A percentile compares a stretch with the other conserved stretches of the same genome.
phyloP scores from a whole-genome alignment of 2,329 filamentous ascomycete genomes.

The Dactylonectria macrodidyma region DNA sequence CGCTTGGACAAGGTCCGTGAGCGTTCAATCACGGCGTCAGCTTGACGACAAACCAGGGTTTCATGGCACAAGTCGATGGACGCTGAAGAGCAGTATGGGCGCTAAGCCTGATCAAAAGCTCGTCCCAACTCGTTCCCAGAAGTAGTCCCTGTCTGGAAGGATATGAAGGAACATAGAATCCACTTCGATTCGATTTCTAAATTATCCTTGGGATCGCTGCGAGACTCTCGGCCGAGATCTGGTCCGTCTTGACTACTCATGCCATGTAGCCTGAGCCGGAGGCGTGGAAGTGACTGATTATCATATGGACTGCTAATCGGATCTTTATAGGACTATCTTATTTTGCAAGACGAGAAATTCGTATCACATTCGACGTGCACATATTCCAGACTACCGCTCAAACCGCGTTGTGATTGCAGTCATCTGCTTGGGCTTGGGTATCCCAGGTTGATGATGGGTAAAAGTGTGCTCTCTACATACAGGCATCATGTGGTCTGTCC shows the following conservation, averaged over 20 bases:
- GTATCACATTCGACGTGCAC: background rate
- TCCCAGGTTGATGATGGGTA: constrained; percentile 21
- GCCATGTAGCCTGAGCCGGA: no score
- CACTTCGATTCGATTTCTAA: constrained; percentile 18
- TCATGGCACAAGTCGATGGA: background rate
- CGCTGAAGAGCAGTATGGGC: constrained; percentile 4
- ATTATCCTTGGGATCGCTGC: constrained; percentile 1
- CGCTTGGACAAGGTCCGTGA: background rate
- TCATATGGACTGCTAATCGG: background rate
- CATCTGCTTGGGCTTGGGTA: constrained; percentile 11
- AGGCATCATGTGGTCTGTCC: constrained; percentile 38
- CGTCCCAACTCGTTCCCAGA: background rate
- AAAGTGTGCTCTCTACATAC: constrained; percentile 43
- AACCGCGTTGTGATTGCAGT: constrained; percentile 24
- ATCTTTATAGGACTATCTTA: background rate
- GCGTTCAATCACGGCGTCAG: background rate
- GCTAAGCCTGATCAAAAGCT: constrained; percentile 5
- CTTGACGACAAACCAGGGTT: background rate
- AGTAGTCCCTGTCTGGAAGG: background rate
- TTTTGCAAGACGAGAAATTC: background rate
- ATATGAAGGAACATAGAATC: constrained; percentile 26
- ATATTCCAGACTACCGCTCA: constrained; percentile 1
- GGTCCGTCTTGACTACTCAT: background rate
- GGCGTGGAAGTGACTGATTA: no score
- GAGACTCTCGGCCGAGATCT: constrained; percentile 1